These are phyloP conservation scores for Saccharomyces hybrid DNA, from an alignment of 1,139 yeast species.

Conservation along the genomic window DNA sequence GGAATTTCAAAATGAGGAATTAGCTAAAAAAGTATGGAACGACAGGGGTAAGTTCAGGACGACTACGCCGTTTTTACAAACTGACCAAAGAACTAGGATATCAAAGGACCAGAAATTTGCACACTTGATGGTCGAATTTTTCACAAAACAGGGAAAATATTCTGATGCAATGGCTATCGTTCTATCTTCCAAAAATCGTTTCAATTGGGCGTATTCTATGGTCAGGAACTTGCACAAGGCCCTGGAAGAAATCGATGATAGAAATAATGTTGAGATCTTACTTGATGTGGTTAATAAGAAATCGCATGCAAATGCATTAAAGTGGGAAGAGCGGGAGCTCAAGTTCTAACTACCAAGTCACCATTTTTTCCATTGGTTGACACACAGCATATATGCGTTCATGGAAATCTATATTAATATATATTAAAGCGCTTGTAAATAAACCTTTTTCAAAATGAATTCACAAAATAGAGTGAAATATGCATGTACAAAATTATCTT, in stretches of 20 bases:
- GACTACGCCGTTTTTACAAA: conserved; percentile 38
- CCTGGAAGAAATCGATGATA: conserved; percentile 46
- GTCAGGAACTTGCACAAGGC: conserved; percentile 42
- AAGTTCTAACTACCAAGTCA: conserved; percentile 2
- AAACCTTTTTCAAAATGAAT: background rate
- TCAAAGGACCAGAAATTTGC: conserved; percentile 39
- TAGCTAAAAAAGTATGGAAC: conserved; percentile 62
- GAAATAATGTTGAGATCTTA: conserved; percentile 29
- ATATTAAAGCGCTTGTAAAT: background rate
- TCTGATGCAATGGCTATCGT: conserved; percentile 68
- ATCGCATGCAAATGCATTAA: conserved; percentile 8
- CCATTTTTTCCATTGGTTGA: background rate
- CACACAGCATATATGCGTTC: conserved; percentile 1
- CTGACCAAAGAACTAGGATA: conserved; percentile 38
- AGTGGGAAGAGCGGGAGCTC: conserved; percentile 14
- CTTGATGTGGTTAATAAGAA: conserved; percentile 24
- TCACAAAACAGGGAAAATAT: conserved; percentile 26
- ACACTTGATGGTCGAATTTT: conserved; percentile 25
- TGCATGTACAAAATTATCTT: background rate
- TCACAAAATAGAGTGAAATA: background rate
- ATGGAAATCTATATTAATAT: background rate
- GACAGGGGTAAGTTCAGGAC: conserved; percentile 72
- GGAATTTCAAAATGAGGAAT: conserved; percentile 41
- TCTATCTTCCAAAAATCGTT: conserved; percentile 57
- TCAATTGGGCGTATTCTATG: conserved; percentile 62